These are phyloP conservation scores for Colletotrichum cereale DNA, from an alignment of 2,329 filamentous ascomycete genomes.

Conservation along the genomic window DNA sequence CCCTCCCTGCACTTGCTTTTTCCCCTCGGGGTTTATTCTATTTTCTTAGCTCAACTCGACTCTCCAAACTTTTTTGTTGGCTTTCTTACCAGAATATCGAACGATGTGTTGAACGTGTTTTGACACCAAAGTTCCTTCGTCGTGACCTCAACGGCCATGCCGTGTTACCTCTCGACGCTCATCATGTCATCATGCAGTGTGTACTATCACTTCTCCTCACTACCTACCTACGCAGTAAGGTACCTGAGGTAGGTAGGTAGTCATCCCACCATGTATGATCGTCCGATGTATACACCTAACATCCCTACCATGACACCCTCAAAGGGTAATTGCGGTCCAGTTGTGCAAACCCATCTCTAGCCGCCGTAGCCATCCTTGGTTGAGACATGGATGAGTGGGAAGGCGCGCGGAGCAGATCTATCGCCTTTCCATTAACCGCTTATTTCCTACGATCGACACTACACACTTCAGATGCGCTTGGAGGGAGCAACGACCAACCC, in stretches of 20 bases:
- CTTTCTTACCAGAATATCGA: not conserved
- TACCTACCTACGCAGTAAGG: not conserved
- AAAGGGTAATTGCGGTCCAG: not conserved
- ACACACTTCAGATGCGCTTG: not conserved
- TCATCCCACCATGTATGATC: not conserved
- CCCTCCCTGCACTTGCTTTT: not conserved
- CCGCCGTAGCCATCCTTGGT: constrained; percentile 10
- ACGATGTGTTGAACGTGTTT: not conserved
- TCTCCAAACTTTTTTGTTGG: not conserved
- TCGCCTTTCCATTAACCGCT: not conserved
- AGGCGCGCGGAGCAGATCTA: not conserved
- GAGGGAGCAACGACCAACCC: not conserved
- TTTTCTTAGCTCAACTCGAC: not conserved
- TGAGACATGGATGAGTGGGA: not conserved
- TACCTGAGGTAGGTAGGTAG: not conserved
- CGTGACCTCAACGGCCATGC: not conserved
- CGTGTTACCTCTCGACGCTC: not conserved
- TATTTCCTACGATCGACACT: not conserved
- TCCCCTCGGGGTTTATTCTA: not conserved
- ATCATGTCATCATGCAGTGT: not conserved
- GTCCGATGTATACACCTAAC: not conserved
- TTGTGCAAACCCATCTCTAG: constrained; percentile 5
- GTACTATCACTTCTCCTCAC: not conserved
- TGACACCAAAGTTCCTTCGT: not conserved
- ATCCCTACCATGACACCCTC: constrained; percentile 6